These are phyloP conservation scores for Acanthamoeba rhysodes DNA, from an alignment of 208 protist species.

Conservation along the genomic window DNA sequence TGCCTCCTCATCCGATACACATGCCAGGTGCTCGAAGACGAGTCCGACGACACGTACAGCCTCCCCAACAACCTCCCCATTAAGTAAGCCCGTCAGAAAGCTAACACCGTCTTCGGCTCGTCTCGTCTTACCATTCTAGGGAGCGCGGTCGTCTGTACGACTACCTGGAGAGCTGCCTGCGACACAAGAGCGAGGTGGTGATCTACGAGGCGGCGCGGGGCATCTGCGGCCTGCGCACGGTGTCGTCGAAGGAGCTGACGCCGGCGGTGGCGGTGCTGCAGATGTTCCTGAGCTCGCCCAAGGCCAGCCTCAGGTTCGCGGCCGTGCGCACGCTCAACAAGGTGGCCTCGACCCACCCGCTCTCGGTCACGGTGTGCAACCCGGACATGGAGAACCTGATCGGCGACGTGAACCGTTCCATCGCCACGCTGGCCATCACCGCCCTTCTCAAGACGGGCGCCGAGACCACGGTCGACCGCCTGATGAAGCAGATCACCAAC, in stretches of 20 bases:
- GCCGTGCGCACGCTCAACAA: constrained; percentile 96
- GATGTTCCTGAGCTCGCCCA: constrained; percentile 95
- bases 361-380: constrained; percentile 95
- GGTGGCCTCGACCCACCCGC: constrained; percentile 90
- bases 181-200: constrained; percentile 96
- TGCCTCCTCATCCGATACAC: constrained; percentile 97
- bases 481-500: constrained; percentile 97
- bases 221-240: constrained; percentile 95
- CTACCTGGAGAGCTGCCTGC: constrained; percentile 95
- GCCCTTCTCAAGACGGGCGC: constrained; percentile 98
- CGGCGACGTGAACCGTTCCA: constrained; percentile 96
- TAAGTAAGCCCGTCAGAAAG: too few relatives aligned
- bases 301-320: constrained; percentile 96
- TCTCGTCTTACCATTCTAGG: neutral
- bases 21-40: constrained; percentile 94
- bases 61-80: neutral
- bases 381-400: constrained; percentile 97
- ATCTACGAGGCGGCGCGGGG: constrained; percentile 98
- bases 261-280: constrained; percentile 95
- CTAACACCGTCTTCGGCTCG: neutral
- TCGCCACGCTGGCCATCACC: constrained; percentile 98
- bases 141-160: constrained; percentile 92
- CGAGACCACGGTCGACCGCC: constrained; percentile 96
- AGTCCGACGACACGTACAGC: constrained; percentile 87
- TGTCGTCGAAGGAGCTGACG: constrained; percentile 94